phyloP scores from a whole-genome alignment of 139 green algal genomes.

The Raphidocelis subcapitata region DNA sequence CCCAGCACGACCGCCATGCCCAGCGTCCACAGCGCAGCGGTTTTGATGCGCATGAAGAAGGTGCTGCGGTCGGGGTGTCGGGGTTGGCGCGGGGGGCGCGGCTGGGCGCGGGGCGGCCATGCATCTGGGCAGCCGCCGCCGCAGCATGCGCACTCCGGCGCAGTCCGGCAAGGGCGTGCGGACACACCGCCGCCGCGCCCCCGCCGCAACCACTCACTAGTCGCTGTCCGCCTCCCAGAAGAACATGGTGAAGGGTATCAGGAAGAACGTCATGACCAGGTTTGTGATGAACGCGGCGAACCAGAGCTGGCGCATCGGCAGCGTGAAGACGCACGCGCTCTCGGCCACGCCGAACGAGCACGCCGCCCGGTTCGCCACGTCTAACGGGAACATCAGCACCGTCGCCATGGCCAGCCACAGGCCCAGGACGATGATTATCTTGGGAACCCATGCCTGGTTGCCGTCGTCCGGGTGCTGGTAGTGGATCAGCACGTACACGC shows the following conservation, averaged over 20 bases:
- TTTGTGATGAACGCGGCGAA: slow-evolving; percentile 82
- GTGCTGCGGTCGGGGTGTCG: slow-evolving; percentile 43
- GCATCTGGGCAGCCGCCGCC: no score
- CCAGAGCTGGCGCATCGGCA: slow-evolving; percentile 93
- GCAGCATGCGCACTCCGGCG: neutral
- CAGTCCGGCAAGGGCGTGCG: no score
- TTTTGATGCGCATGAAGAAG: slow-evolving; percentile 52
- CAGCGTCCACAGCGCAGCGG: slow-evolving; percentile 58
- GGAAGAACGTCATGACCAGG: slow-evolving; percentile 75
- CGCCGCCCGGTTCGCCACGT: slow-evolving; percentile 88
- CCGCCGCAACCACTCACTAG: slow-evolving; percentile 41
- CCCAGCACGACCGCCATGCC: slow-evolving; percentile 52
- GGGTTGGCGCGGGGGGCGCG: no score
- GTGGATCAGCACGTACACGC: slow-evolving; percentile 88
- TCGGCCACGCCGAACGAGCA: slow-evolving; percentile 69
- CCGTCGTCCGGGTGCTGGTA: slow-evolving; percentile 95
- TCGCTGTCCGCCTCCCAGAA: slow-evolving; percentile 97
- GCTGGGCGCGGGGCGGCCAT: no score
- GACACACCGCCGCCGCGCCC: no score
- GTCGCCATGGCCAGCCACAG: slow-evolving; percentile 85
- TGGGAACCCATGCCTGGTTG: slow-evolving; percentile 96
- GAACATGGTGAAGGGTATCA: slow-evolving; percentile 95
- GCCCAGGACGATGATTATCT: slow-evolving; percentile 87
- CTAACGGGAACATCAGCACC: slow-evolving; percentile 93
- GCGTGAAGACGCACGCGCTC: slow-evolving; percentile 73